Evolutionary conservation across 208 protist species (phyloP).

Genomic region (Trypanosoma grayi): DNA sequence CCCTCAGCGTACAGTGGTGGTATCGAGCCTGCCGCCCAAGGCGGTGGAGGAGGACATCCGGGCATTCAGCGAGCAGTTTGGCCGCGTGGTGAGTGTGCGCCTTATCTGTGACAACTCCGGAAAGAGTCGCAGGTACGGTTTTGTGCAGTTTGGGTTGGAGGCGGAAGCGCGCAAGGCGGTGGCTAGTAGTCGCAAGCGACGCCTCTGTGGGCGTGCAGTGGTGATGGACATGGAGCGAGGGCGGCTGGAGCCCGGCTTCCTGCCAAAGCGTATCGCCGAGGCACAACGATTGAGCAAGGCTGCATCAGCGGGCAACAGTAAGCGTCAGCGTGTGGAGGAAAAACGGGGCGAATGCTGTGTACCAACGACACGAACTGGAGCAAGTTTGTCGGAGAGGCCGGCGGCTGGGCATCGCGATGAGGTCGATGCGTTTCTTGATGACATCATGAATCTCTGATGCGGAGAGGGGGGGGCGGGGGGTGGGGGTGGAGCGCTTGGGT

Average conservation of each 20-base stretch:
- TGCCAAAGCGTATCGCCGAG: constrained; percentile 55
- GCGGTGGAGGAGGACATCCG: constrained; percentile 78
- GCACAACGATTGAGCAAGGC: constrained; percentile 3
- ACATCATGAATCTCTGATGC: constrained; percentile 50
- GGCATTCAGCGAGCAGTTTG: constrained; percentile 82
- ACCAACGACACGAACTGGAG: too few species aligned
- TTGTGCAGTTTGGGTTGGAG: constrained; percentile 75
- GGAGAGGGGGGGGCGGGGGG: not conserved
- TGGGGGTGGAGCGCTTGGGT: not conserved
- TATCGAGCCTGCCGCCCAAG: constrained; percentile 62
- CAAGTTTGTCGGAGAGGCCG: not conserved
- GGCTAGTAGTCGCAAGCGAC: constrained; percentile 43
- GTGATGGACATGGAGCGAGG: constrained; percentile 73
- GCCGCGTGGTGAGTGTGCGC: constrained; percentile 61
- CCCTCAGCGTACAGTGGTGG: constrained; percentile 58
- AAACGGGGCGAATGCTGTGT: too few species aligned
- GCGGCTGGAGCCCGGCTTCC: constrained; percentile 50
- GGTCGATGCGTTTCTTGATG: constrained; percentile 60
- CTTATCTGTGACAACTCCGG: constrained; percentile 52
- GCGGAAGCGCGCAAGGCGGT: constrained; percentile 67
- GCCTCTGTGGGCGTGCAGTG: constrained; percentile 59
- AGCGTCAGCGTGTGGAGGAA: not conserved
- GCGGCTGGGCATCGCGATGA: constrained; percentile 12
- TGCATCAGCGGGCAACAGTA: not conserved
- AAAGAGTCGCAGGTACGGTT: constrained; percentile 72